Percentiles rank a stretch among this genome's conserved stretches.
Evolutionary conservation across 768 basidiomycete genomes (phyloP).

Genomic region (Gyrodon lividus): DNA sequence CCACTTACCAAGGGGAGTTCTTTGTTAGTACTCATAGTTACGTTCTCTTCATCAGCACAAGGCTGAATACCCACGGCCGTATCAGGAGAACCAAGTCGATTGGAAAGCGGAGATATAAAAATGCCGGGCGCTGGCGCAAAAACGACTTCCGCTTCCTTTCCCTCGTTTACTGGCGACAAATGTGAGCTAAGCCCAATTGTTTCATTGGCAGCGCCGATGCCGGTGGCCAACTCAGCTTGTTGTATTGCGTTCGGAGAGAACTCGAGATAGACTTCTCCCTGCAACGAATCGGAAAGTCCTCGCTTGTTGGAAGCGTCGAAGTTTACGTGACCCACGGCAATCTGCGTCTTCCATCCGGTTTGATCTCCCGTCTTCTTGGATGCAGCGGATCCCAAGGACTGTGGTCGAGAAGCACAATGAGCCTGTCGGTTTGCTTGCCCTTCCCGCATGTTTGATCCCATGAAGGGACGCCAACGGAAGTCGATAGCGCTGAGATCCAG

Average conservation of each 20-base stretch:
- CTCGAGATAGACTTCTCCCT: slow-evolving; percentile 7
- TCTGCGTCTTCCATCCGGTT: slow-evolving; percentile 12
- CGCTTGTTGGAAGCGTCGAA: slow-evolving; percentile 12
- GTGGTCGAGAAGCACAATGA: not conserved
- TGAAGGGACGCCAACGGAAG: slow-evolving; percentile 59
- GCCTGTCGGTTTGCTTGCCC: not conserved
- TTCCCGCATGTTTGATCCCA: slow-evolving; percentile 23
- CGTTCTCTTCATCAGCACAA: slow-evolving; percentile 19
- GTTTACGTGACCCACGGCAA: slow-evolving; percentile 7
- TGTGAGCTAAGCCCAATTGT: not conserved
- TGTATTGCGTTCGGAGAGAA: not conserved
- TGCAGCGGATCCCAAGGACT: not conserved
- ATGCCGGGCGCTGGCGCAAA: slow-evolving; percentile 25
- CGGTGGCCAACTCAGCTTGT: not conserved
- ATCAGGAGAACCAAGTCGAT: slow-evolving; percentile 5
- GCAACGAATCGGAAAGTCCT: not conserved
- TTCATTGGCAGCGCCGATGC: not conserved
- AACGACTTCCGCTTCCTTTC: slow-evolving; percentile 1
- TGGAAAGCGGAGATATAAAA: slow-evolving; percentile 31
- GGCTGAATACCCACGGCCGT: slow-evolving; percentile 3
- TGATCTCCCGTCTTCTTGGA: slow-evolving; percentile 17
- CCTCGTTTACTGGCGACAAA: slow-evolving; percentile 15
- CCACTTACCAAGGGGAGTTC: slow-evolving; percentile 18
- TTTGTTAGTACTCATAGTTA: slow-evolving; percentile 3
- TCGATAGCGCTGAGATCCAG: slow-evolving; percentile 43